These are phyloP conservation scores for Fusarium decemcellulare DNA, from an alignment of 2,329 filamentous ascomycete genomes.

Conservation along the genomic window DNA sequence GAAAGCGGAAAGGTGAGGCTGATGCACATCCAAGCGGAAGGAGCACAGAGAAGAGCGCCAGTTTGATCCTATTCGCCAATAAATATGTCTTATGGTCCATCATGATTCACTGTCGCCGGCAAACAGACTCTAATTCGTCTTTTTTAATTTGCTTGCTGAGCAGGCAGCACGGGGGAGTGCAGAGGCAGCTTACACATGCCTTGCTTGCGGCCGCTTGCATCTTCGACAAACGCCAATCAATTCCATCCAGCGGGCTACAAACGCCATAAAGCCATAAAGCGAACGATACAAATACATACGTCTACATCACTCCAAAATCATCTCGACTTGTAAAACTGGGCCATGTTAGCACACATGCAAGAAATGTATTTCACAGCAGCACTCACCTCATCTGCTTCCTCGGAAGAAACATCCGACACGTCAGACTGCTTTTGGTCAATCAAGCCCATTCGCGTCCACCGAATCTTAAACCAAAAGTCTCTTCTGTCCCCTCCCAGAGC, in stretches of 20 bases:
- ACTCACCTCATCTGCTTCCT: conserved; percentile 77
- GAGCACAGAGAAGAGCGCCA: conserved; percentile 5
- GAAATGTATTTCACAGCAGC: background rate
- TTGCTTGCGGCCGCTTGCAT: conserved; percentile 6
- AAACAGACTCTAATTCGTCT: background rate
- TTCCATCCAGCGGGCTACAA: conserved; percentile 6
- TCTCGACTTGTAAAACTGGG: conserved; percentile 56
- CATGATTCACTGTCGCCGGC: conserved; percentile 20
- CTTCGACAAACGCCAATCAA: conserved; percentile 14
- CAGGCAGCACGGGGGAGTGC: background rate
- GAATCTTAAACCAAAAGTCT: conserved; percentile 86
- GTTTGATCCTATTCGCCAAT: conserved; percentile 13
- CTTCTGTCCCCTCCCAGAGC: conserved; percentile 82
- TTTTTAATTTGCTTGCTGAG: conserved; percentile 9
- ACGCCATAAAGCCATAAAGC: conserved; percentile 2
- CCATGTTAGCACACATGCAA: conserved; percentile 42
- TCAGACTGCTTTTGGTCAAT: conserved; percentile 76
- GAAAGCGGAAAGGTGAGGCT: conserved; percentile 14
- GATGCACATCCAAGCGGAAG: background rate
- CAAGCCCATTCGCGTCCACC: conserved; percentile 77
- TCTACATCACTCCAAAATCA: conserved; percentile 30
- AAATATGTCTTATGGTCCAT: background rate
- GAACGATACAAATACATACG: conserved; percentile 10
- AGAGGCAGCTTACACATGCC: conserved; percentile 8
- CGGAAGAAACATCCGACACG: conserved; percentile 74